Base-by-base conservation (phyloP, 1,139 yeast genomes). In the Taphrina wiesneri region DNA sequence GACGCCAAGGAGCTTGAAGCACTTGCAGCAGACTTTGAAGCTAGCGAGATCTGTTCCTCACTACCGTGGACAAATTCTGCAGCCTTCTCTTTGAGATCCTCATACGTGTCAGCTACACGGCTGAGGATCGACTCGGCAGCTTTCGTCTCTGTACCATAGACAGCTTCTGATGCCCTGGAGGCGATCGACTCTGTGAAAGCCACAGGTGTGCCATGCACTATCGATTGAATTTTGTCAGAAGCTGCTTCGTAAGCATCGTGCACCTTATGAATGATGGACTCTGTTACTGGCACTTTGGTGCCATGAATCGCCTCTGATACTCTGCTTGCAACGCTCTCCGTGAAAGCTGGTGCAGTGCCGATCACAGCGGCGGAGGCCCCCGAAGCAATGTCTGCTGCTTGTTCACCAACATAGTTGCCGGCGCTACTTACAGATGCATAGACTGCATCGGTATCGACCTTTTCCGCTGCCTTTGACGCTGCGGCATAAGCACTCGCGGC, bases 11-110 rank as follows among this genome's bases (percentile, higher is more conserved):
- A 61, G 46, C 60, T 63, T 28, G 57, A 61, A 15, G 56, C 57
- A 36, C 64, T 63, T 13, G 45, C 28, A n/a, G 62, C 56, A 47
- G 62, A 60, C 43, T 41, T 60, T 28, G 64, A 63, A 6, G 59
- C 59, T 11, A 21, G 7, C 3, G 47, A 39, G 21, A 54, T 39
- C n/a, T 54, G 49, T 51, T 49, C 64, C 26, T 60, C 43, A 30
- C 41, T 30, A 17, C 64, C 57, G 21, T 45, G 56, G 13, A 60
- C 51, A 30, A 51, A 32, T 3, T 57, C 56, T 7, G 23, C 54
- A 11, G 53, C 54, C 23, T 34, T 47, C 26, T 57, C 63, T 30
- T 57, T 57, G 25, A 47, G 7, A 11, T 47, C 47, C 13, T 46
- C 56, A 23, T 34, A 57, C 21, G 41, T 36, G 36, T 60, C 47